Base-by-base conservation (phyloP, 352 stramenopile genomes). In the Pythium dissimile region DNA sequence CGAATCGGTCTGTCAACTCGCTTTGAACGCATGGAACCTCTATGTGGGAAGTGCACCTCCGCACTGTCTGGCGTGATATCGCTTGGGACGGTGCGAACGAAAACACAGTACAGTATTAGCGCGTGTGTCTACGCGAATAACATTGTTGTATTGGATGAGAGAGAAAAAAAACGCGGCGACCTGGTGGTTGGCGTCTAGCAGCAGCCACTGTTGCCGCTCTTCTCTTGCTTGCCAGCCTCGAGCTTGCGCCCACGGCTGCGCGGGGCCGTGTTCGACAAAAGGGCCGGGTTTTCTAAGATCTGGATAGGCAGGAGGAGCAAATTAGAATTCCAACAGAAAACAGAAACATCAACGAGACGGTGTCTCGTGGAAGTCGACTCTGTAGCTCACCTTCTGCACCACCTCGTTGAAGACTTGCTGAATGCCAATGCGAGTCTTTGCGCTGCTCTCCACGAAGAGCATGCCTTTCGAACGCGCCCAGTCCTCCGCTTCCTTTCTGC, bases 381-480 rank as follows among this genome's bases (percentile, higher is more conserved):
- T n/a, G n/a, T n/a, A n/a, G n/a, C 69, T 23, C 41, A 98, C 96
- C 77, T 99, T 98, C 73, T 98, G 91, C 28, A 99, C 94, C 41
- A 98, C 94, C 84, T 99, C 96, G 67, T 97, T 96, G 71, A 99
- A 99, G 49, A 95, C 85, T 80, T 98, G 91, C 67, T 96, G 92
- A 54, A 98, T 97, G 30, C 94, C 94, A 51, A 95, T 91, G 57
- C 87, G 86, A 61, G 95, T 98, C 73, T 98, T 98, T 9, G 95
- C 95, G 54, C 94, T 98, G 55, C 95, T 97, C 72, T 99, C 96
- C 44, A 99, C 81, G 72, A 99, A 99, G 23, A 99, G 69, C 96
- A 99, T 99, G 42, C 96, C 96, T 72, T 98, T 97, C 51, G 84
- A 96, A 53, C 94, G 73, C 24, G 96, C 96, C 94, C 96, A 99